Percentiles rank a stretch among this genome's conserved stretches.
Conservation (phyloP, 2,329 filamentous ascomycete species). For the Venturia aucupariae region DNA sequence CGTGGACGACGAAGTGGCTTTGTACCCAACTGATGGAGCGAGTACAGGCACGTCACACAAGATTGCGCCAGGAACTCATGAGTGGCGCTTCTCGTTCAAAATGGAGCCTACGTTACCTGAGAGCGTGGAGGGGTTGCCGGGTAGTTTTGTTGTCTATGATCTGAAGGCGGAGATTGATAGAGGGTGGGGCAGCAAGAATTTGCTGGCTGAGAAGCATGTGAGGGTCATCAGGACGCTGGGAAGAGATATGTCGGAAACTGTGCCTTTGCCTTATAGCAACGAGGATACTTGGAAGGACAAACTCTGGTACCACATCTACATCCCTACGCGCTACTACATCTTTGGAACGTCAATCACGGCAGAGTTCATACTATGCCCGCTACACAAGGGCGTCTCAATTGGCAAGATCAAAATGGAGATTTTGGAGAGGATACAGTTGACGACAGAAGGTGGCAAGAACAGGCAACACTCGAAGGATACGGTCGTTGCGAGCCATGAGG, state of each 20-base stretch:
- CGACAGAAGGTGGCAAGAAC: conserved; percentile 24
- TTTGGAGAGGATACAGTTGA: conserved; percentile 60
- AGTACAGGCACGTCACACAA: conserved; percentile 34
- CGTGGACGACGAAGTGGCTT: conserved; percentile 34
- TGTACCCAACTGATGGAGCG: conserved; percentile 34
- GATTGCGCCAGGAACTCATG: conserved; percentile 39
- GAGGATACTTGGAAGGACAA: conserved; percentile 98
- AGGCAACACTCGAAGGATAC: conserved; percentile 19
- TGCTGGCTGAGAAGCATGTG: conserved; percentile 62
- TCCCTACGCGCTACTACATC: conserved; percentile 87
- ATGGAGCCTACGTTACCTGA: conserved; percentile 51
- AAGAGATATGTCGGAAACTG: conserved; percentile 60
- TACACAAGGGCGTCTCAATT: conserved; percentile 80
- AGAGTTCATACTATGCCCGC: conserved; percentile 77
- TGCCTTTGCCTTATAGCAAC: conserved; percentile 47
- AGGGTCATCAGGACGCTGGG: conserved; percentile 40
- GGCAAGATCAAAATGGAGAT: conserved; percentile 75
- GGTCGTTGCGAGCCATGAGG: conserved; percentile 26
- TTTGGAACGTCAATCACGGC: conserved; percentile 81
- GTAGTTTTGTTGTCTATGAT: conserved; percentile 82
- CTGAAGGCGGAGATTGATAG: conserved; percentile 83
- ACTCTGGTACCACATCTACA: conserved; percentile 87
- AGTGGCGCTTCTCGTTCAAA: conserved; percentile 42
- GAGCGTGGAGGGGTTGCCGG: conserved; percentile 80
- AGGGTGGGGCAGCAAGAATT: conserved; percentile 80